Base-by-base conservation (phyloP, 257 asterid species). In the Orobanche coerulescens region DNA sequence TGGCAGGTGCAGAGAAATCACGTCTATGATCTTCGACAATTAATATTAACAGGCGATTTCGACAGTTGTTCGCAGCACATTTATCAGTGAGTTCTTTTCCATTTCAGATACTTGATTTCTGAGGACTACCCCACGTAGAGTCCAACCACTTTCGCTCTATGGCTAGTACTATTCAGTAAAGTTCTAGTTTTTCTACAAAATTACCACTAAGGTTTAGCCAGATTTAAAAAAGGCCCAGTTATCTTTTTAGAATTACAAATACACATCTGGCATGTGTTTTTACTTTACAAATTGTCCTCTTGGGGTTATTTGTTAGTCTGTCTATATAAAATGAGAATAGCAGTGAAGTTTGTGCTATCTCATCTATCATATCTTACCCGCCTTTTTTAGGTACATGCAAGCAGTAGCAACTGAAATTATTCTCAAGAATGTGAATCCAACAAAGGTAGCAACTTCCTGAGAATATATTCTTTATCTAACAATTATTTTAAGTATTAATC, bases 1-100 rank as follows among this genome's bases (percentile, higher is more conserved):
- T 62, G 50, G 4, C 88, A 92, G 98, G 96, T 93, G 76, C 98
- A 93, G 77, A 76, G 98, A 74, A 89, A 87, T 74, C 97, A 93
- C 70, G 95, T 93, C 58, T 93, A 93, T 65, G 88, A 84, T 73
- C 98, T 93, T 76, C 91, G 98, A 18, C 98, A 93, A 67, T 76
- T 92, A 61, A 75, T 86, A 60, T 81, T 93, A 75, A 72, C 87
- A 3, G 97, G 98, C 44, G 85, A 81, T 75, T 74, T 86, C n/a
- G 95, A 84, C 60, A 86, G 93, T 79, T 89, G 94, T 64, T 79
- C 95, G 0, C 88, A 89, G 76, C 90, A 83, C 33, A 82, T 89
- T 71, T 81, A 79, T 64, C 94, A 81, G 98, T 92, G 71, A 80
- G 97, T 81, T 33, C 69, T 70, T 52, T 60, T 47, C 62, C 12